These are phyloP conservation scores for Fraxinus nigra DNA, from an alignment of 305 asterid species.

Conservation along the genomic window DNA sequence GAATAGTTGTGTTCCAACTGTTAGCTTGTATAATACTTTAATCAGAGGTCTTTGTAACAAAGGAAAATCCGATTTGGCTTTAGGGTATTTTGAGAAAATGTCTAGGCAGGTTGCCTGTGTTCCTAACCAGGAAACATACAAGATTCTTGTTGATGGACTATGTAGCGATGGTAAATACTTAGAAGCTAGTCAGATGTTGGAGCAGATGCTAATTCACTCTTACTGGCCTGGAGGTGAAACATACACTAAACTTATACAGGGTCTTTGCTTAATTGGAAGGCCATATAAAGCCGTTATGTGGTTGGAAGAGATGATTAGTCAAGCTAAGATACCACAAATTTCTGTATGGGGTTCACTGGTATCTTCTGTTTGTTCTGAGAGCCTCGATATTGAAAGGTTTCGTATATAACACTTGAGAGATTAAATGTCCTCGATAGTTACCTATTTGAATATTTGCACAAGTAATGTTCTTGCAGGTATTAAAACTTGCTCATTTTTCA, in stretches of 20 bases:
- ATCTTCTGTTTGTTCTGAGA: slow-evolving; percentile 49
- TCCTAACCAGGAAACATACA: slow-evolving; percentile 59
- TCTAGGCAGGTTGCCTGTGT: slow-evolving; percentile 50
- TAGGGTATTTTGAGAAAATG: slow-evolving; percentile 58
- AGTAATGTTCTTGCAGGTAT: not conserved
- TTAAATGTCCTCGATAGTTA: not conserved
- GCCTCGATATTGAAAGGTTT: slow-evolving; percentile 10
- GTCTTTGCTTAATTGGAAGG: slow-evolving; percentile 58
- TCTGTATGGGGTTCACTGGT: slow-evolving; percentile 66
- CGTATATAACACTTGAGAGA: slow-evolving; percentile 17
- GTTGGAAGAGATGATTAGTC: slow-evolving; percentile 86
- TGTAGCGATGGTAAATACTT: slow-evolving; percentile 57
- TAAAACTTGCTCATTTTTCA: not conserved
- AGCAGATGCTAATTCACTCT: slow-evolving; percentile 53
- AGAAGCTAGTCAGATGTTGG: slow-evolving; percentile 68
- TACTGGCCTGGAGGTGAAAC: slow-evolving; percentile 57
- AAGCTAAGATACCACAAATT: slow-evolving; percentile 56
- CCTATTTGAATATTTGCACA: not conserved
- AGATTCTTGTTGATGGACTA: slow-evolving; percentile 58
- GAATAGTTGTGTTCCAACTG: slow-evolving; percentile 50
- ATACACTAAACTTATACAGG: slow-evolving; percentile 46
- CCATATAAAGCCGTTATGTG: slow-evolving; percentile 62
- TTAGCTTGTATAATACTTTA: slow-evolving; percentile 55
- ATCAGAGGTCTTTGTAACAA: slow-evolving; percentile 56
- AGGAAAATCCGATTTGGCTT: slow-evolving; percentile 40